These are phyloP conservation scores for Aaosphaeria pasadenensis DNA, from an alignment of 2,329 filamentous ascomycete genomes.

Conservation along the genomic window DNA sequence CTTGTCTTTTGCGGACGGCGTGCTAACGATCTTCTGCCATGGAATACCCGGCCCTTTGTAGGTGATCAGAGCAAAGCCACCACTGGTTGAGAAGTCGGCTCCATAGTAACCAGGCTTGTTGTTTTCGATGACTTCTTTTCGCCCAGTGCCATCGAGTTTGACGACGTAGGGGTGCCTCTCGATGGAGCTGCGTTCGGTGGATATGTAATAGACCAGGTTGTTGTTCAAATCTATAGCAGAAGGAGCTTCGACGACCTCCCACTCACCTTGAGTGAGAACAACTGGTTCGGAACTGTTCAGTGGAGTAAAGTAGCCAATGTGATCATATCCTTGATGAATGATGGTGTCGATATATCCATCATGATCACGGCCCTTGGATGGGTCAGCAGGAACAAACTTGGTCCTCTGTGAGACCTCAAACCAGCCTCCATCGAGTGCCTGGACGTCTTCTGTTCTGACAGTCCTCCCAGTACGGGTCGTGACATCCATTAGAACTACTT, in stretches of 20 bases:
- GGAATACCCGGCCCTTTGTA: conserved; percentile 84
- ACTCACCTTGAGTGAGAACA: conserved; percentile 82
- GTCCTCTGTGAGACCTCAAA: conserved; percentile 90
- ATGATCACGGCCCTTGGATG: conserved; percentile 67
- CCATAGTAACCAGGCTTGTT: conserved; percentile 73
- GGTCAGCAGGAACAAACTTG: conserved; percentile 80
- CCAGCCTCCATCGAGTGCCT: conserved; percentile 90
- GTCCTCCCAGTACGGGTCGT: conserved; percentile 69
- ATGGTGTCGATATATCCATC: conserved; percentile 94
- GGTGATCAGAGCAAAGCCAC: conserved; percentile 78
- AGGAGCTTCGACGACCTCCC: conserved; percentile 87
- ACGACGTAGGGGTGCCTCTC: conserved; percentile 92
- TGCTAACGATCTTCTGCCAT: conserved; percentile 87
- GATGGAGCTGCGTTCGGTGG: conserved; percentile 81
- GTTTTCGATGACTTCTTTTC: conserved; percentile 72
- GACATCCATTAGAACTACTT: conserved; percentile 82
- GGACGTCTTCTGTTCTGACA: conserved; percentile 75
- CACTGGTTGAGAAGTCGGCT: conserved; percentile 78
- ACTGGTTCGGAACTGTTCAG: conserved; percentile 78
- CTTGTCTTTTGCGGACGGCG: conserved; percentile 62
- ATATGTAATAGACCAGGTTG: conserved; percentile 87
- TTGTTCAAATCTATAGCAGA: conserved; percentile 79
- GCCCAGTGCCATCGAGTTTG: conserved; percentile 71
- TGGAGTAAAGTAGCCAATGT: conserved; percentile 89
- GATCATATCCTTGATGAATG: conserved; percentile 81